These are phyloP conservation scores for Tetracentron sinense DNA, from an alignment of 164 flowering plant genomes.

Conservation along the genomic window DNA sequence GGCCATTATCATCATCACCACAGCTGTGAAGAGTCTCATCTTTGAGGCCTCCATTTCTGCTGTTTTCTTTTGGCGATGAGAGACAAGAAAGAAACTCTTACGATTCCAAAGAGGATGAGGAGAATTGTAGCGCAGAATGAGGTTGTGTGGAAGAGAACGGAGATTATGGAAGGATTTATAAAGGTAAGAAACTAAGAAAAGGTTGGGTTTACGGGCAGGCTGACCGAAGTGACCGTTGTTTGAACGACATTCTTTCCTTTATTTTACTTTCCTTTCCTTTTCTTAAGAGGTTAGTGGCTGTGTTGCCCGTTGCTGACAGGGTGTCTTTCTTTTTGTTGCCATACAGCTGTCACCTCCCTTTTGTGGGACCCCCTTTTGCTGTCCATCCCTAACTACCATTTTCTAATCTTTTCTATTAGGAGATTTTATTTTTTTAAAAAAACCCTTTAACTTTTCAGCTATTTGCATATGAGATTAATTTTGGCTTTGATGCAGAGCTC, in stretches of 20 bases:
- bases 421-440: too few relatives aligned
- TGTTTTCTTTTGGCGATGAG: neutral
- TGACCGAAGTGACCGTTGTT: conserved; percentile 11
- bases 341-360: conserved; percentile 4
- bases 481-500: too few relatives aligned
- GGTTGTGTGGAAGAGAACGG: neutral
- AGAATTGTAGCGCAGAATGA: neutral
- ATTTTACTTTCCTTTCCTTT: neutral
- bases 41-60: conserved; percentile 37
- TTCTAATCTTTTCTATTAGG: too few relatives aligned
- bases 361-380: neutral
- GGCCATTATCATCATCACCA: conserved; percentile 32
- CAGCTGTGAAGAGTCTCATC: conserved; percentile 25
- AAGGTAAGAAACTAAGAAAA: neutral
- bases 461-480: too few relatives aligned
- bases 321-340: conserved; percentile 6
- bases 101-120: neutral
- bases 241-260: neutral
- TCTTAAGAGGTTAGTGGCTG: neutral
- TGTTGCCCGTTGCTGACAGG: conserved; percentile 12
- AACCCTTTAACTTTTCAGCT: too few relatives aligned
- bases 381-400: neutral
- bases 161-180: neutral
- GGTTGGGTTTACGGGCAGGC: conserved; percentile 5
- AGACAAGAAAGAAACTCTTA: neutral